A percentile compares a stretch with the other conserved stretches of the same genome.
Conservation (phyloP, 164 flowering plant species). For the Malania oleifera region DNA sequence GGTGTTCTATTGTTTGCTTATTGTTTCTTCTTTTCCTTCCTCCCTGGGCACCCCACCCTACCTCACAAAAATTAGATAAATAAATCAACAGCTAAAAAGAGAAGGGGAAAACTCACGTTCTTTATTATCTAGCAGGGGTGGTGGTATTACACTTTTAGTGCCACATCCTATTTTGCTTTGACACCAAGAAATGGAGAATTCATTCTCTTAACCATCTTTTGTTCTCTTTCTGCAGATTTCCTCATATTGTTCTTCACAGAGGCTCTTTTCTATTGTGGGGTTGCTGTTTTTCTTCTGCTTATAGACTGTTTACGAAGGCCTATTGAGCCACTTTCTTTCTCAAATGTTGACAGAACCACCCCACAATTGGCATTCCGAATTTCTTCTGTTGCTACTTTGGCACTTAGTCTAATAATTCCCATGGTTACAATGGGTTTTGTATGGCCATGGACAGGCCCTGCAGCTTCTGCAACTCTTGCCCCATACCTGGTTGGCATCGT, state of each 20-base stretch:
- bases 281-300: slow-evolving; percentile 68
- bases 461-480: slow-evolving; percentile 98
- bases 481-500: slow-evolving; percentile 93
- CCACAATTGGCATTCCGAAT: slow-evolving; percentile 53
- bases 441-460: slow-evolving; percentile 99
- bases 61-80: too few relatives aligned
- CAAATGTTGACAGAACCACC: slow-evolving; percentile 15
- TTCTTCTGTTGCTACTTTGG: slow-evolving; percentile 69
- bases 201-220: background rate
- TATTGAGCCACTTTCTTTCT: slow-evolving; percentile 17
- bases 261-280: slow-evolving; percentile 92
- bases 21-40: too few relatives aligned
- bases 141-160: too few relatives aligned
- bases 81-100: too few relatives aligned
- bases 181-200: too few relatives aligned
- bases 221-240: slow-evolving; percentile 61
- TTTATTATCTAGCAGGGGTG: background rate
- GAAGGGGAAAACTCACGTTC: background rate
- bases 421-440: slow-evolving; percentile 97
- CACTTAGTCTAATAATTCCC: slow-evolving; percentile 77
- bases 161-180: too few relatives aligned
- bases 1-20: too few relatives aligned
- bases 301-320: slow-evolving; percentile 52
- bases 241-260: slow-evolving; percentile 96
- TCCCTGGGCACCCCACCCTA: too few relatives aligned